A percentile compares a stretch with the other conserved stretches of the same genome.
Evolutionary conservation across 495 filamentous ascomycete species (phyloP).

Genomic region (Neurospora sublineolata): DNA sequence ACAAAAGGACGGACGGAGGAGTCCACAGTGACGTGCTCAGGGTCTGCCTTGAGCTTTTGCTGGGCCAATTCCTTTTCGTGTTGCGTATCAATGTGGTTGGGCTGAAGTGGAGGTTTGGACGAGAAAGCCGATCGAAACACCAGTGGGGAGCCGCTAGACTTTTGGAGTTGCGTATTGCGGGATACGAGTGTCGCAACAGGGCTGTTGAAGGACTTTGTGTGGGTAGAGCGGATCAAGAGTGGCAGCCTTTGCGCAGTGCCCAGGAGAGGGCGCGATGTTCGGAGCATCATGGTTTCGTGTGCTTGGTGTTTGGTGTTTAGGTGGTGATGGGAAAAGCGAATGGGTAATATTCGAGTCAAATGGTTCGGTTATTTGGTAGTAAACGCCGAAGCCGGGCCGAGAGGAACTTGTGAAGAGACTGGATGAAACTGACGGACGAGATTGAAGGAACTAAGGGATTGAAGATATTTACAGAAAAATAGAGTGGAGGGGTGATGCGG

Average conservation of each 20-base stretch:
- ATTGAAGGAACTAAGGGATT: background rate
- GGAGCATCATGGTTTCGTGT: slow-evolving; percentile 7
- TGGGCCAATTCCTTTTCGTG: slow-evolving; percentile 38
- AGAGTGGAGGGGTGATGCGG: background rate
- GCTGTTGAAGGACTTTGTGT: background rate
- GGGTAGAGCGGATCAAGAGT: slow-evolving; percentile 3
- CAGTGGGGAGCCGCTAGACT: background rate
- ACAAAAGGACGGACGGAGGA: slow-evolving; percentile 48
- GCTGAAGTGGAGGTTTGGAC: slow-evolving; percentile 16
- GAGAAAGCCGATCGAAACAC: slow-evolving; percentile 6
- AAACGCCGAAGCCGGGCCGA: background rate
- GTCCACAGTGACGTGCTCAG: slow-evolving; percentile 44
- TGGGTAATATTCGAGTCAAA: background rate
- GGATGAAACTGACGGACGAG: background rate
- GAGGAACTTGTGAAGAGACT: background rate
- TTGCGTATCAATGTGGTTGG: slow-evolving; percentile 34
- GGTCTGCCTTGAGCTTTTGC: slow-evolving; percentile 41
- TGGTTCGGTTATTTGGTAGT: background rate
- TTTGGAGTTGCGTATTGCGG: background rate
- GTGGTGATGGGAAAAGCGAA: background rate
- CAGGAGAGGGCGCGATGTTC: slow-evolving; percentile 11
- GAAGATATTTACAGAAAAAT: background rate
- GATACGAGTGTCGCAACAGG: background rate
- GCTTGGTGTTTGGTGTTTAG: background rate
- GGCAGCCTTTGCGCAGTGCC: slow-evolving; percentile 3